A percentile compares a stretch with the other conserved stretches of the same genome.
Evolutionary conservation across 2,329 filamentous ascomycete species (phyloP).

Genomic region (Fusarium oligoseptatum): DNA sequence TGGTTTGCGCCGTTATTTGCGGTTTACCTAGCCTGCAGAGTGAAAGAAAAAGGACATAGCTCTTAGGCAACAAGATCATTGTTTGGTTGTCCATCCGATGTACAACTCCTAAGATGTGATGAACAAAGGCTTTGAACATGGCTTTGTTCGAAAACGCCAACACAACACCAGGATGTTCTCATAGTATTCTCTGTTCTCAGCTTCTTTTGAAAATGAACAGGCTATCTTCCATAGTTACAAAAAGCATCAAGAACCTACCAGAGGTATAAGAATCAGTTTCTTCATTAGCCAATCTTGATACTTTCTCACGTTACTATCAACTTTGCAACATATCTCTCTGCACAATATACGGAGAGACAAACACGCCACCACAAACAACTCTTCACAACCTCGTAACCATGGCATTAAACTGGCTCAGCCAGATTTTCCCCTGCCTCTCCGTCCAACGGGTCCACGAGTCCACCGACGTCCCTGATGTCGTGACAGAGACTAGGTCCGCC

Average conservation of each 20-base stretch:
- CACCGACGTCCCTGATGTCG: neutral
- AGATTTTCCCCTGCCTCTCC: neutral
- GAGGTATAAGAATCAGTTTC: neutral
- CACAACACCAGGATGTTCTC: neutral
- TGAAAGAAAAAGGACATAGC: neutral
- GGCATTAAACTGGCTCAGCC: neutral
- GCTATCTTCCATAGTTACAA: neutral
- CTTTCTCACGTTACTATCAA: neutral
- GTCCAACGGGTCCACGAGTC: neutral
- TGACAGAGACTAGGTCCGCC: neutral
- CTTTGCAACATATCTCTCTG: neutral
- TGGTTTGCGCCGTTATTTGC: neutral
- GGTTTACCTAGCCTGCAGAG: neutral
- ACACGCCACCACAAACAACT: neutral
- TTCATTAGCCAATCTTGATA: neutral
- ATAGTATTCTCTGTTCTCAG: neutral
- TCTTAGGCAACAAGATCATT: neutral
- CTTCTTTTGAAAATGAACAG: neutral
- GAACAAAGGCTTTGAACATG: constrained; percentile 21
- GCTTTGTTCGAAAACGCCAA: constrained; percentile 12
- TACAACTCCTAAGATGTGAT: neutral
- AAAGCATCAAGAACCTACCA: neutral
- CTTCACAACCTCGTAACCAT: neutral
- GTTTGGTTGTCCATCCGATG: neutral
- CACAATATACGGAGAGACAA: neutral